These are phyloP conservation scores for Exophiala xenobiotica DNA, from an alignment of 2,329 filamentous ascomycete species.

Conservation along the genomic window DNA sequence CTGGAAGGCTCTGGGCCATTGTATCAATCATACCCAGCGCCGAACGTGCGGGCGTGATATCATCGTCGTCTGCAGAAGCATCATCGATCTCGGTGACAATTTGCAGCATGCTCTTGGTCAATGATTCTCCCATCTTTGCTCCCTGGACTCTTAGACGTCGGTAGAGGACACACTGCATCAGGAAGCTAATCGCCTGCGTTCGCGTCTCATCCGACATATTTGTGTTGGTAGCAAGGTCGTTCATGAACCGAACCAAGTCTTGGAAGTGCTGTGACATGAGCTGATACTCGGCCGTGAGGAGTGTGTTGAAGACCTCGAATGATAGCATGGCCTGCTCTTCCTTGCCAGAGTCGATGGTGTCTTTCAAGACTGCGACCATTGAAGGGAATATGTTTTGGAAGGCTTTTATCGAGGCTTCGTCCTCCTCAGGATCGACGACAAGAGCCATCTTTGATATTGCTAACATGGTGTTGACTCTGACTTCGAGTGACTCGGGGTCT, in stretches of 20 bases:
- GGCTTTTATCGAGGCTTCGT: slow-evolving; percentile 67
- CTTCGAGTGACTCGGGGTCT: slow-evolving; percentile 86
- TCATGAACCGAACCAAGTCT: slow-evolving; percentile 91
- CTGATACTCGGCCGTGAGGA: slow-evolving; percentile 83
- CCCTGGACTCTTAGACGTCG: slow-evolving; percentile 94
- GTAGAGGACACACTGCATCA: slow-evolving; percentile 88
- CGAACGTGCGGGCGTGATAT: slow-evolving; percentile 78
- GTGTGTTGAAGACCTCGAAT: slow-evolving; percentile 96
- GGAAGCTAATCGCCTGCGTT: slow-evolving; percentile 86
- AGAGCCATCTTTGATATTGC: slow-evolving; percentile 84
- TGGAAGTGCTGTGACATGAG: slow-evolving; percentile 82
- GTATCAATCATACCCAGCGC: slow-evolving; percentile 87
- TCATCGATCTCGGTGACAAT: slow-evolving; percentile 81
- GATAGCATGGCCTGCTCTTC: slow-evolving; percentile 86
- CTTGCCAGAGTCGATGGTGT: slow-evolving; percentile 73
- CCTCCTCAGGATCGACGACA: slow-evolving; percentile 84
- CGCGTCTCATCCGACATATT: slow-evolving; percentile 80
- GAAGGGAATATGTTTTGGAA: slow-evolving; percentile 79
- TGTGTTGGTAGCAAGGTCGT: slow-evolving; percentile 75
- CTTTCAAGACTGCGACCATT: slow-evolving; percentile 88
- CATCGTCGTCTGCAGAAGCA: slow-evolving; percentile 67
- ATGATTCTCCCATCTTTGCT: slow-evolving; percentile 79
- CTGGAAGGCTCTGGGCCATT: slow-evolving; percentile 81
- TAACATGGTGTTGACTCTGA: slow-evolving; percentile 91
- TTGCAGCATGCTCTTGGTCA: slow-evolving; percentile 83